Conservation (phyloP, 2,329 filamentous ascomycete species). For the Alternaria sp. region DNA sequence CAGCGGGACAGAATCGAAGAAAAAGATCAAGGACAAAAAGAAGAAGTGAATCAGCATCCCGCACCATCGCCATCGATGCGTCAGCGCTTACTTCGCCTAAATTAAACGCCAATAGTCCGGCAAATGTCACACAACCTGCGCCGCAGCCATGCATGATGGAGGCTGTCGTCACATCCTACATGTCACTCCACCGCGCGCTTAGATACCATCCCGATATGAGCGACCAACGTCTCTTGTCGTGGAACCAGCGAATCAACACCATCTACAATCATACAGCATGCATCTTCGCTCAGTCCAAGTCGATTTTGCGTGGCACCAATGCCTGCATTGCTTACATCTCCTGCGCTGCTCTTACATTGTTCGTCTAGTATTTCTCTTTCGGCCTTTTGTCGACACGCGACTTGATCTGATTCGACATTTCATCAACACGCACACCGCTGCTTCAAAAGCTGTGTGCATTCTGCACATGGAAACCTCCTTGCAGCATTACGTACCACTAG, state of each 20-base stretch:
- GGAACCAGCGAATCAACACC: neutral
- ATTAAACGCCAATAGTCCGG: neutral
- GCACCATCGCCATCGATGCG: neutral
- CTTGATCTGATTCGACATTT: neutral
- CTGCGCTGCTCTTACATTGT: neutral
- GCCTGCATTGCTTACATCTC: neutral
- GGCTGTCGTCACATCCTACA: neutral
- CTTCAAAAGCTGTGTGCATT: neutral
- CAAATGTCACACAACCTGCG: neutral
- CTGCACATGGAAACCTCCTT: neutral
- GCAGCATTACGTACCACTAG: neutral
- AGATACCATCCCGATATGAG: neutral
- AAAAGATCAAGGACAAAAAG: constrained; percentile 48
- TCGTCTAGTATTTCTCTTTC: neutral
- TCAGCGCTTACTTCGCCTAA: neutral
- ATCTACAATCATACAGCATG: neutral
- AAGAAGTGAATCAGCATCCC: constrained; percentile 38
- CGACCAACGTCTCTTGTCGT: neutral
- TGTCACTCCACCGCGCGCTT: neutral
- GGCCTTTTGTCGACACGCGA: neutral
- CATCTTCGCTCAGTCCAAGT: neutral
- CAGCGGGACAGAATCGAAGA: constrained; percentile 34
- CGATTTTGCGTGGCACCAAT: neutral
- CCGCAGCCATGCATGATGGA: neutral
- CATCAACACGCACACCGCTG: neutral